Base-by-base conservation (phyloP, 148 eudicot genomes). In the Cornus florida region DNA sequence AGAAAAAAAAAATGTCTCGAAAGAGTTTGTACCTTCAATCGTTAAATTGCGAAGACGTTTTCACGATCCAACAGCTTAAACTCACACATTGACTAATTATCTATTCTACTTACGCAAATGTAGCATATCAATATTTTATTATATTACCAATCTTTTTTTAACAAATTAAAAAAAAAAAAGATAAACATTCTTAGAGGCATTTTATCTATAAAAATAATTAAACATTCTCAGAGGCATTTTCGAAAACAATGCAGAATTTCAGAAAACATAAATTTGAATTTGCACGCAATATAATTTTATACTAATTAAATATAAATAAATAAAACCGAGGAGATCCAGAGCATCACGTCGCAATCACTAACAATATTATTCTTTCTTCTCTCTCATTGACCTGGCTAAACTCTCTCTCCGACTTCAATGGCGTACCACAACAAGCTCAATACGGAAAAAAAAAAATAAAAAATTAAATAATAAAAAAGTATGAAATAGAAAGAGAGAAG, bases 271-370 rank as follows among this genome's bases (percentile, higher is more conserved):
- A 57, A 57, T 8, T 43, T 43, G 62, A 57, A 57, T 6, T 57
- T 57, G 62, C 62, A 57, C 17, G 20, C 14, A 13, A 57, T 13
- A 57, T 5, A 20, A 70, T 70, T 43, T 43, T 43, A 43, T 43
- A 43, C 48, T 43, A 43, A 43, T 6, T 19, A 28, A 53, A 62
- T 5, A 10, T n/a, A 12, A 13, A 60, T 53, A 2, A 20, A 10
- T 23, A 64, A 9, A 66, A 17, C 2, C 0, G 60, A 35, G 33
- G 8, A 66, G 0, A 14, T 31, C n/a, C 7, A 3, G 10, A 33
- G 19, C 38, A 59, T 14, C 82, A 79, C 48, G 82, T 79, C 69
- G 38, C 62, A 31, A 74, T 73, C 77, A 56, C 68, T 10, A 80
- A 53, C 70, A 50, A 72, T 33, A 64, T 5, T 24, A 10, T 65